These are phyloP conservation scores for Purpureocillium takamizusanense DNA, from an alignment of 2,329 filamentous ascomycete species.

Conservation along the genomic window DNA sequence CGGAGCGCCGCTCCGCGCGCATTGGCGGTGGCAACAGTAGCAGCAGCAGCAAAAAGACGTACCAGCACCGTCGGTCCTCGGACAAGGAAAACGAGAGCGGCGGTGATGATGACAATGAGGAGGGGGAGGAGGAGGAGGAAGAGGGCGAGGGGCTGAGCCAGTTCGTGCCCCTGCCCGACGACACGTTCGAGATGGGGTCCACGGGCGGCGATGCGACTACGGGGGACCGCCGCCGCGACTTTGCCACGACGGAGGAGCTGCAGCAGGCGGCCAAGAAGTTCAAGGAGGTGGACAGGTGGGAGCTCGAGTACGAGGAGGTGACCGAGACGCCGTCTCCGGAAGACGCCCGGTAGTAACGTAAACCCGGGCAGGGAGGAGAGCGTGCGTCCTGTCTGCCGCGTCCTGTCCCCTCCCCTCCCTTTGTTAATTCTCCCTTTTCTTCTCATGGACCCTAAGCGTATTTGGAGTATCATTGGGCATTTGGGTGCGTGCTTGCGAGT, in stretches of 20 bases:
- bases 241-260: constrained; percentile 40
- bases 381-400: no score
- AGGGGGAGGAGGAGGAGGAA: constrained; percentile 22
- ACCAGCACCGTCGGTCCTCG: constrained; percentile 36
- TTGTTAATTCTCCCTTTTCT: no score
- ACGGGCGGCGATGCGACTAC: constrained; percentile 19
- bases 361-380: no score
- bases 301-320: constrained; percentile 58
- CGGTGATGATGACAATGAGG: constrained; percentile 23
- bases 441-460: no score
- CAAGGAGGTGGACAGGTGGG: constrained; percentile 60
- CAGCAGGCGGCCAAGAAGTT: constrained; percentile 54
- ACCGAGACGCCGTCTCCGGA: constrained; percentile 45
- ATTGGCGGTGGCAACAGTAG: constrained; percentile 16
- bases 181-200: constrained; percentile 27
- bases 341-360: constrained; percentile 32
- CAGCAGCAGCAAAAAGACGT: constrained; percentile 32
- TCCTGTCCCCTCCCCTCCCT: no score
- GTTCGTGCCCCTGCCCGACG: constrained; percentile 35
- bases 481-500: no score
- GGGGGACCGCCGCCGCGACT: constrained; percentile 19
- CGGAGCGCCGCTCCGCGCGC: constrained; percentile 13
- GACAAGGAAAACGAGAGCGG: constrained; percentile 49
- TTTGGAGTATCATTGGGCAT: no score
- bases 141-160: constrained; percentile 27